Evolutionary conservation across 2,329 filamentous ascomycete species (phyloP).

Genomic region (Fusarium pseudoanthophilum): DNA sequence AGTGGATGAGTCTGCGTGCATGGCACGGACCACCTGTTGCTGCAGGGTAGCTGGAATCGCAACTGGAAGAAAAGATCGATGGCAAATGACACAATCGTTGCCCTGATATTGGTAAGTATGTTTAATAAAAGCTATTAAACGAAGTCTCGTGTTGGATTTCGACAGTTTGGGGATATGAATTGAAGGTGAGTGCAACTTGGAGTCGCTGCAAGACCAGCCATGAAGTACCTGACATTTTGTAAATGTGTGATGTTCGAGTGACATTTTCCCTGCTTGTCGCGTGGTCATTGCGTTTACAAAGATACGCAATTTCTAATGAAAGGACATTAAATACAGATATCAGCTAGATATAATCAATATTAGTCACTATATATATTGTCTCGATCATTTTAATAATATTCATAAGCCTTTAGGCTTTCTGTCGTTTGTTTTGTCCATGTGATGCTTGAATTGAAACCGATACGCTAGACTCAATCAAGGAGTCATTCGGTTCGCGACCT

Average conservation of each 20-base stretch:
- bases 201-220: not conserved
- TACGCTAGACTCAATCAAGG: not conserved
- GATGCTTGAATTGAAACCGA: not conserved
- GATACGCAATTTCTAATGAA: too few relatives aligned
- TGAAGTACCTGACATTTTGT: rapidly evolving
- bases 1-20: not conserved
- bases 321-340: too few relatives aligned
- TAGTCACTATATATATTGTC: rapidly evolving
- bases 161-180: rapidly evolving
- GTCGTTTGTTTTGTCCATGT: not conserved
- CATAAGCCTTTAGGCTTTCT: rapidly evolving
- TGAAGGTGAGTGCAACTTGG: rapidly evolving
- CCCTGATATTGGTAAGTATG: too few relatives aligned
- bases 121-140: not conserved
- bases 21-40: not conserved
- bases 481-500: rapidly evolving
- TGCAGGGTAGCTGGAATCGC: not conserved
- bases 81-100: rapidly evolving
- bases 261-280: too few relatives aligned
- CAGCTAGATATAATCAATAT: rapidly evolving
- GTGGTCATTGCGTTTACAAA: too few relatives aligned
- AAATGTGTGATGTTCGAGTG: rapidly evolving
- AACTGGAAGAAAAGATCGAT: rapidly evolving
- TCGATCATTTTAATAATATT: rapidly evolving
- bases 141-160: rapidly evolving